Evolutionary conservation across 768 basidiomycete genomes (phyloP), one percentile per base, ranked within the genome.

Genomic region (Cystobasidium onofrii): DNA sequence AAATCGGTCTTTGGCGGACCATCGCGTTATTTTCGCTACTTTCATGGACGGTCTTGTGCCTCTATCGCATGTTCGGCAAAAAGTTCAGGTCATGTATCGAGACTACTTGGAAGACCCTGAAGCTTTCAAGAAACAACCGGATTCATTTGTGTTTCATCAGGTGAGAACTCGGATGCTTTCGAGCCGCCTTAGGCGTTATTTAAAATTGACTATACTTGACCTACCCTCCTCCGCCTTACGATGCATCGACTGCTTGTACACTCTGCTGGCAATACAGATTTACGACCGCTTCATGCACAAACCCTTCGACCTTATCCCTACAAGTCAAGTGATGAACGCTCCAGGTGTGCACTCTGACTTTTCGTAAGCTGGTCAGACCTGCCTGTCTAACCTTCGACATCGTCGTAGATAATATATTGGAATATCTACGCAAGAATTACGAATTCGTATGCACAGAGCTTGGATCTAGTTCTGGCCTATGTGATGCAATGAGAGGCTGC

Each of bases 271-370:
- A 20, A 15, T 9, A 46, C 54, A 79, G 78, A 85, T 97, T 33
- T 99, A 95, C 80, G 95, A 98, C 83, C 92, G 93, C 65, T 97
- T 95, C 82, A 91, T 97, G 83, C 93, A 95, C 84, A 90, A 91
- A 81, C 94, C 97, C 82, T 97, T 95, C 81, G 96, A 98, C 81
- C 90, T 97, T 77, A 88, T 99, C 66, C 88, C 89, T 74, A 86
- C 91, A 34, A 86, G 86, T 46, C 90, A 89, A 78, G 89, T 96
- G 75, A 87, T 88, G 73, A 99, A 99, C 81, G 79, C 79, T 1
- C 78, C 79, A 39, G 83, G 95, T 98, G 81, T 80, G 92, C 85
- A 27, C 60, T n/a, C 66, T 63, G 23, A 18, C 27, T 46, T 29
- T 15, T 13, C n/a, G n/a, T n/a, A n/a, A n/a, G n/a, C n/a, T n/a